Conservation (phyloP, 148 eudicot species). For the Vaccinium corymbosum region DNA sequence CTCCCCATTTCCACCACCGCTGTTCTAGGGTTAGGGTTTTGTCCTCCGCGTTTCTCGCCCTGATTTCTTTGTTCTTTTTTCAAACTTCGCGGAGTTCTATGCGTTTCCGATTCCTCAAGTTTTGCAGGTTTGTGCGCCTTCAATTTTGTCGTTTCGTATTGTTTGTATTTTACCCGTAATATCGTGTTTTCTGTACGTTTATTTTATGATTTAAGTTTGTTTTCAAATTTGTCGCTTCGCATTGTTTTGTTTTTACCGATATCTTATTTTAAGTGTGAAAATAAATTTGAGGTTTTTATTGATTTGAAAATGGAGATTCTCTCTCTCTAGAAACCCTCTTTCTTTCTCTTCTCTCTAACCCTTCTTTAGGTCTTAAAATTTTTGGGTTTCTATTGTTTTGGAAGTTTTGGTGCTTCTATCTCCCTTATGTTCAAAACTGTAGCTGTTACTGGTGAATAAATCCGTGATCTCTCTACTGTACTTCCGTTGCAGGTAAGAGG, state of each 20-base stretch:
- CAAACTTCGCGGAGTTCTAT: slow-evolving; percentile 34
- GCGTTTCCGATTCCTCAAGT: slow-evolving; percentile 31
- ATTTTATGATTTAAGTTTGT: too few species aligned
- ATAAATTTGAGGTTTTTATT: background rate
- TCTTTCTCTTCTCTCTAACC: background rate
- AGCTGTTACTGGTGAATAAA: background rate
- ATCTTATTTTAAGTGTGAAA: background rate
- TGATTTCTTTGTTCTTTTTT: background rate
- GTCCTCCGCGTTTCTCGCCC: slow-evolving; percentile 26
- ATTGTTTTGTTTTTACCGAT: slow-evolving; percentile 32
- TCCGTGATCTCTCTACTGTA: slow-evolving; percentile 1
- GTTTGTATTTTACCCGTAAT: too few species aligned
- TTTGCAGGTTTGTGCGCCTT: slow-evolving; percentile 31
- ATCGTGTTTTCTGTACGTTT: too few species aligned
- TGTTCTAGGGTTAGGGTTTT: slow-evolving; percentile 23
- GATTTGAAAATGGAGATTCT: background rate
- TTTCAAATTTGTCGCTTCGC: background rate
- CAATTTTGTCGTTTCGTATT: slow-evolving; percentile 27
- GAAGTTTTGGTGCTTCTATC: background rate
- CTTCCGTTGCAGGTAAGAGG: slow-evolving; percentile 4
- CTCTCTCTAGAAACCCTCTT: background rate
- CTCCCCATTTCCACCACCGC: background rate
- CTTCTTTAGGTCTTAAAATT: background rate
- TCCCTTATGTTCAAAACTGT: background rate
- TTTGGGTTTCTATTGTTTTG: too few species aligned